Evolutionary conservation across 768 basidiomycete genomes (phyloP).

Genomic region (Floccularia luteovirens): DNA sequence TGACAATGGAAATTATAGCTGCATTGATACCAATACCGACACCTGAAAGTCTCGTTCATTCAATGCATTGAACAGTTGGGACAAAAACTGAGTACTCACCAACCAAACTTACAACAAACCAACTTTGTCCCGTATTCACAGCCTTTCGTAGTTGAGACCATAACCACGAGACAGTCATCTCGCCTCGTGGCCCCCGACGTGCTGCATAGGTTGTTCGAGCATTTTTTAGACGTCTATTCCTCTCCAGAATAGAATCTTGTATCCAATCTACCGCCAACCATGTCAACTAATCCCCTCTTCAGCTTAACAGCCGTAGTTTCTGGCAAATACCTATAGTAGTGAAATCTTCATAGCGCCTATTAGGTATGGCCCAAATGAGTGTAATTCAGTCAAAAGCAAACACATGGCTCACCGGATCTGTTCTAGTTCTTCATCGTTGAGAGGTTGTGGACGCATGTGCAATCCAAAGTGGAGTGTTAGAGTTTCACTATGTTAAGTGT

Average conservation of each 20-base stretch:
- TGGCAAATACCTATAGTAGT: slow-evolving; percentile 71
- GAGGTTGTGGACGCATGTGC: slow-evolving; percentile 35
- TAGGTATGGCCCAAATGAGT: slow-evolving; percentile 11
- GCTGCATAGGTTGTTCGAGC: slow-evolving; percentile 36
- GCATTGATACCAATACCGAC: slow-evolving; percentile 89
- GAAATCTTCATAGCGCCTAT: slow-evolving; percentile 91
- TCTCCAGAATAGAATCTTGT: slow-evolving; percentile 87
- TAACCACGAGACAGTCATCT: slow-evolving; percentile 47
- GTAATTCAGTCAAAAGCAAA: neutral
- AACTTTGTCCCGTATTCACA: slow-evolving; percentile 73
- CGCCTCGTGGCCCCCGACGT: slow-evolving; percentile 38
- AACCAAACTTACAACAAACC: slow-evolving; percentile 87
- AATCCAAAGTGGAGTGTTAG: slow-evolving; percentile 1
- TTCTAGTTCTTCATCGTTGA: slow-evolving; percentile 62
- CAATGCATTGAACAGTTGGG: neutral
- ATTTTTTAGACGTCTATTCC: slow-evolving; percentile 66
- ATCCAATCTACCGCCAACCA: slow-evolving; percentile 88
- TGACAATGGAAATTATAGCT: slow-evolving; percentile 91
- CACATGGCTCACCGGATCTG: slow-evolving; percentile 45
- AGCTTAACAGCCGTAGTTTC: slow-evolving; percentile 5
- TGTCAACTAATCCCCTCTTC: slow-evolving; percentile 2
- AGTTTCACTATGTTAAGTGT: too few species aligned
- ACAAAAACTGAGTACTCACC: slow-evolving; percentile 44
- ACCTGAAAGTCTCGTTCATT: slow-evolving; percentile 35
- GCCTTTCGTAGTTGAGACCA: slow-evolving; percentile 55